Evolutionary conservation across 2,329 filamentous ascomycete species (phyloP), one percentile per base, ranked within the genome.

Genomic region (Oidium heveae): DNA sequence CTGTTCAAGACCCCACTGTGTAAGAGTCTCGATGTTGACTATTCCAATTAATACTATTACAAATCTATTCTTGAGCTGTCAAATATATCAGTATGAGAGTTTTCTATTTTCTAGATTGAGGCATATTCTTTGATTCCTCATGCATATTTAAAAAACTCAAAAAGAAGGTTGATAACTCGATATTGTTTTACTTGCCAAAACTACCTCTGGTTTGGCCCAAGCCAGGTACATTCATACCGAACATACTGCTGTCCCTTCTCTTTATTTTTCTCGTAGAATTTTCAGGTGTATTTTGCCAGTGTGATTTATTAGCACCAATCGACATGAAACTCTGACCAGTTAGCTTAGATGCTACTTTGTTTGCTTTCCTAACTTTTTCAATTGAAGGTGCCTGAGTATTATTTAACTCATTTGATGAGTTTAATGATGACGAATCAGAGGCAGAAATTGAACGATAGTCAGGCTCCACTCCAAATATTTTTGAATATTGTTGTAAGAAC

Each of bases 401-500:
- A 58, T 37, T 61, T 61, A 55, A 64, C 66, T 55, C 70, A 70
- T 51, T 74, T 16, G 37, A 39, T 5, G 37, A 39, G n/a, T 39
- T 39, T 39, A 39, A 16, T 16, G 37, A 39, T 15, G 37, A 16
- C 7, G 28, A 32, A 32, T 32, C 28, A 15, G 13, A 15, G 16
- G 37, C 7, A 15, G 37, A 4, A 0, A 74, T 72, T 28, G 79
- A 74, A 55, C 80, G 79, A 53, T 79, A 73, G 60, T 82, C 78
- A 0, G 83, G 75, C 18, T 77, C 72, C 49, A 80, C 73, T 20
- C 83, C 82, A 64, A 96, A 98, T 51, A 98, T 89, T 44, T 75
- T 76, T 58, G 84, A 76, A 64, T 86, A 95, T 63, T 96, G 88
- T 59, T 91, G 88, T 56, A 98, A 73, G 67, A 98, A 91, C 66